Percentiles rank a stretch among this genome's conserved stretches.
phyloP scores from a whole-genome alignment of 2,329 filamentous ascomycete species.

The Westerdykella ornata region DNA sequence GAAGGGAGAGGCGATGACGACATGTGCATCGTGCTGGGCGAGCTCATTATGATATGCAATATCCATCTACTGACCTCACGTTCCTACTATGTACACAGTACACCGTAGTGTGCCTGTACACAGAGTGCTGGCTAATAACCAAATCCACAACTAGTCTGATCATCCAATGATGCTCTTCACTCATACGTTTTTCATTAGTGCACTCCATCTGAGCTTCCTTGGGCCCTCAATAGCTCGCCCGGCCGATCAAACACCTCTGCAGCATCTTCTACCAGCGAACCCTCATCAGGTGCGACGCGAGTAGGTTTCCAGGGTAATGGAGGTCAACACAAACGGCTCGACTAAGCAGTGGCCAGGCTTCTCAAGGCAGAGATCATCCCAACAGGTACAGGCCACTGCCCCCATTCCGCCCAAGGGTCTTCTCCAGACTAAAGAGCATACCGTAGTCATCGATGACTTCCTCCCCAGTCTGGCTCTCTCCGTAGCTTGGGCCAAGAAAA shows the following conservation, averaged over 20 bases:
- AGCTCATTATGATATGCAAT: no score
- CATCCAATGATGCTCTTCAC: background rate
- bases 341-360: slow-evolving; percentile 22
- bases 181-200: slow-evolving; percentile 7
- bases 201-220: slow-evolving; percentile 12
- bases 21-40: no score
- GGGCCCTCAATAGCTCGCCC: slow-evolving; percentile 16
- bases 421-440: slow-evolving; percentile 4
- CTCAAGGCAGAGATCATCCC: slow-evolving; percentile 38
- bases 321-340: background rate
- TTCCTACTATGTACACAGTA: no score
- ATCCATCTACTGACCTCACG: no score
- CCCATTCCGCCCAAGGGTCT: background rate
- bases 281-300: slow-evolving; percentile 23
- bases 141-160: slow-evolving; percentile 4
- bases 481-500: slow-evolving; percentile 43
- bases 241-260: slow-evolving; percentile 24
- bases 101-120: no score
- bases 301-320: slow-evolving; percentile 11
- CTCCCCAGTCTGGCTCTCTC: slow-evolving; percentile 48
- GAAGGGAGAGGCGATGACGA: no score
- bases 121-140: no score
- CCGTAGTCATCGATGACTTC: slow-evolving; percentile 54
- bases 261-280: slow-evolving; percentile 10
- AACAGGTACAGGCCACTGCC: slow-evolving; percentile 21